These are phyloP conservation scores for Sugiyamaella boreocaroliniensis DNA, from an alignment of 805 yeast genomes.

Conservation along the genomic window DNA sequence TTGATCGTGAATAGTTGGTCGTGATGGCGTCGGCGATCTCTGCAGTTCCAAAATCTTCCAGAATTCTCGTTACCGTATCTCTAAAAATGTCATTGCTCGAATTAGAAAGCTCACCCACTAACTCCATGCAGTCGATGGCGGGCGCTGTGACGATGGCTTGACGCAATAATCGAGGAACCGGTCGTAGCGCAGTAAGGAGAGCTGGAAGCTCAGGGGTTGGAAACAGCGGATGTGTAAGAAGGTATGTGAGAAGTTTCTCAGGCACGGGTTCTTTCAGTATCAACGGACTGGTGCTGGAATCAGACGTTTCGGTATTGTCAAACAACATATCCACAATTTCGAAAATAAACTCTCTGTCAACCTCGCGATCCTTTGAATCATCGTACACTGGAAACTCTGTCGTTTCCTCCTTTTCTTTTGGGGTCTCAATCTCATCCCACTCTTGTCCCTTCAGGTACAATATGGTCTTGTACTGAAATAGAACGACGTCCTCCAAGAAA, in stretches of 20 bases:
- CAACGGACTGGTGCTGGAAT: neutral
- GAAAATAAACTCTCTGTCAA: constrained; percentile 19
- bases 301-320: constrained; percentile 12
- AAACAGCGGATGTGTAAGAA: constrained; percentile 82
- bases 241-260: constrained; percentile 56
- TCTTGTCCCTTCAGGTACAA: constrained; percentile 19
- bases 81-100: constrained; percentile 56
- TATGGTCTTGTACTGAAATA: constrained; percentile 17
- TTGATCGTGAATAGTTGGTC: constrained; percentile 5
- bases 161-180: constrained; percentile 59
- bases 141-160: constrained; percentile 80
- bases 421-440: constrained; percentile 16
- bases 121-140: constrained; percentile 55
- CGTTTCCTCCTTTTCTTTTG: constrained; percentile 2
- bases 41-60: constrained; percentile 56
- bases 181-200: constrained; percentile 46
- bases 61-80: constrained; percentile 60
- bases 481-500: constrained; percentile 28
- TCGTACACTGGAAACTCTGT: constrained; percentile 16
- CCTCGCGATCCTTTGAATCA: constrained; percentile 19
- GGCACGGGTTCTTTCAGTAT: constrained; percentile 32
- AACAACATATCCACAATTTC: constrained; percentile 27
- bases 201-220: constrained; percentile 55
- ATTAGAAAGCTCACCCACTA: constrained; percentile 52
- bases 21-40: constrained; percentile 24